phyloP scores from a whole-genome alignment of 1,284 basidiomycete species.

The Cutaneotrichosporon cavernicola region DNA sequence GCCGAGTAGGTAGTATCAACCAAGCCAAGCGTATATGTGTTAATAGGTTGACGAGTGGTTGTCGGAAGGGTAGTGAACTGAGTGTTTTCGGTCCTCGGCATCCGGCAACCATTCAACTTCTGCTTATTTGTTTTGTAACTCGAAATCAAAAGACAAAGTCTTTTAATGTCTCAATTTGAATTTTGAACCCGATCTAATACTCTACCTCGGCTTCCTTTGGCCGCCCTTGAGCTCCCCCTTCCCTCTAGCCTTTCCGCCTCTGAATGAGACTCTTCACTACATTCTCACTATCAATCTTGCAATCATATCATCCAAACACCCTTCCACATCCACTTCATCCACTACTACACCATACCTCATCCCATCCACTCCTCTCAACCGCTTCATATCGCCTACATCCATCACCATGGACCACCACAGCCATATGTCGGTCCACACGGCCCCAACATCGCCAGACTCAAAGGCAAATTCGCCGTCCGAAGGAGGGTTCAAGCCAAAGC shows the following conservation, averaged over 20 bases:
- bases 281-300: neutral
- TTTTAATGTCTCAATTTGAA: no score
- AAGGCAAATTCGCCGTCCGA: slow-evolving; percentile 19
- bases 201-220: neutral
- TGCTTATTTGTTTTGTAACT: no score
- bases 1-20: no score
- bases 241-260: neutral
- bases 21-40: no score
- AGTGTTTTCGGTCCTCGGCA: neutral
- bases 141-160: no score
- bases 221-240: neutral
- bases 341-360: neutral
- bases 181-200: no score
- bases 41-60: no score
- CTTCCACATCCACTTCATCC: neutral
- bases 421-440: slow-evolving; percentile 13
- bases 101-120: neutral
- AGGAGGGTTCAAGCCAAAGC: slow-evolving; percentile 27
- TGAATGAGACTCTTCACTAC: neutral
- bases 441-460: slow-evolving; percentile 20
- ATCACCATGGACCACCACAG: slow-evolving; percentile 17
- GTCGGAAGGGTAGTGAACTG: no score
- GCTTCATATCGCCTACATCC: neutral
- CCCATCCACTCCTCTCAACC: neutral
- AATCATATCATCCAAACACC: neutral